A percentile compares a stretch with the other conserved stretches of the same genome.
Evolutionary conservation across 371 early-diverging fungal genomes (phyloP).

Genomic region (Mortierella sp.): DNA sequence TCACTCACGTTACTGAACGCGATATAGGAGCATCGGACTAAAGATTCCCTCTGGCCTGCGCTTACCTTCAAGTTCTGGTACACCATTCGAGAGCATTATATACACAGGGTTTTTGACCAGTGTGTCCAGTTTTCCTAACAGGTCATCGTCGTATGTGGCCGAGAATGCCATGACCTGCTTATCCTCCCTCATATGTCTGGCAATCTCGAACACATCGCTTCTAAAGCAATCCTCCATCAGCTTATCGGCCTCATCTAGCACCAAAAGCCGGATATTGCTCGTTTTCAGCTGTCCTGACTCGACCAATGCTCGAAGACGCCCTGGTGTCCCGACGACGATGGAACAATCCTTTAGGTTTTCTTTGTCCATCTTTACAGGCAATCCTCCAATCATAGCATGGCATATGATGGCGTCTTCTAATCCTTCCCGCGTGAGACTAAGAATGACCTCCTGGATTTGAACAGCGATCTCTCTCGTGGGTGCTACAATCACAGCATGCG

Average conservation of each 20-base stretch:
- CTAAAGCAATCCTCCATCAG: conserved; percentile 70
- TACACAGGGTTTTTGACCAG: conserved; percentile 63
- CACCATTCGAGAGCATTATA: conserved; percentile 66
- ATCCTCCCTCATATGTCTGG: conserved; percentile 26
- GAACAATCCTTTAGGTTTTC: conserved; percentile 72
- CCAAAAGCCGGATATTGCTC: conserved; percentile 78
- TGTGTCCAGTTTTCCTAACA: conserved; percentile 52
- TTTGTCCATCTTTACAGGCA: conserved; percentile 75
- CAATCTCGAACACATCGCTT: conserved; percentile 36
- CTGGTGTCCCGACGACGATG: conserved; percentile 93
- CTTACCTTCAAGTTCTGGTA: conserved; percentile 67
- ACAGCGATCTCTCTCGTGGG: conserved; percentile 94
- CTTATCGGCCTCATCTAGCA: conserved; percentile 97
- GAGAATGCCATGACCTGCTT: conserved; percentile 72
- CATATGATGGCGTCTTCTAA: conserved; percentile 68
- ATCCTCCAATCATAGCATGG: conserved; percentile 91
- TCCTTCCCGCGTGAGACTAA: conserved; percentile 61
- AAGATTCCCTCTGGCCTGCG: too few species aligned
- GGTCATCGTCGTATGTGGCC: conserved; percentile 67
- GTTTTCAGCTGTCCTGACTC: conserved; percentile 69
- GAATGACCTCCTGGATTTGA: conserved; percentile 87
- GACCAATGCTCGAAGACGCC: conserved; percentile 87
- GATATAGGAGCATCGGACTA: not conserved
- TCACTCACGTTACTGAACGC: not conserved
- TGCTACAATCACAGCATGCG: conserved; percentile 87